Percentiles rank a stretch among this genome's conserved stretches.
phyloP scores from a whole-genome alignment of 139 green algal species.

The Nannochloris sp. region DNA sequence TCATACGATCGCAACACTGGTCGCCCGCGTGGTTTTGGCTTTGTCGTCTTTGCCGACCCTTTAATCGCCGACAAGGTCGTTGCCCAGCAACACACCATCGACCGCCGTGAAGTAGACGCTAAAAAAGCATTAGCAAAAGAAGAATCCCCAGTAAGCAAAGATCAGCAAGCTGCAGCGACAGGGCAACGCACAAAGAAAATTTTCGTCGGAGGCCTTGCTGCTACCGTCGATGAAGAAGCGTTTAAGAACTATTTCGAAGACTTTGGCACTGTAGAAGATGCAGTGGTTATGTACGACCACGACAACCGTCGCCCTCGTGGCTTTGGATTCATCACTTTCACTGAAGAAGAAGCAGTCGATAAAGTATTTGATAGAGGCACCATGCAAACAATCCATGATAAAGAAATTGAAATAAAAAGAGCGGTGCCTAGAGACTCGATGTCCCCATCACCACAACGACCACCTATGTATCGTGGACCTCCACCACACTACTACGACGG shows the following conservation, averaged over 20 bases:
- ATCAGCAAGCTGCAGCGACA: constrained; percentile 19
- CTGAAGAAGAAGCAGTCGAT: constrained; percentile 81
- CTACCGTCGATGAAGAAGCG: constrained; percentile 73
- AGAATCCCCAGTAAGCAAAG: constrained; percentile 52
- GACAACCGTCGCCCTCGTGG: constrained; percentile 84
- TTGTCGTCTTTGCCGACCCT: constrained; percentile 83
- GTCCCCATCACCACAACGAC: constrained; percentile 30
- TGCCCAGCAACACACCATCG: constrained; percentile 81
- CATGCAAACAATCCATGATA: constrained; percentile 90
- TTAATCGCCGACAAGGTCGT: constrained; percentile 85
- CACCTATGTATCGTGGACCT: too few species aligned
- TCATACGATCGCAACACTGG: constrained; percentile 82
- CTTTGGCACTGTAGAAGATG: constrained; percentile 71
- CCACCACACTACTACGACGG: background rate
- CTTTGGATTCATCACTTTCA: constrained; percentile 96
- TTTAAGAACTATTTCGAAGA: constrained; percentile 77
- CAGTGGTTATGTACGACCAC: constrained; percentile 95
- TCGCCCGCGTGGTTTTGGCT: constrained; percentile 81
- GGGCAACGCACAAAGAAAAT: constrained; percentile 76
- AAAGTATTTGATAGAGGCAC: constrained; percentile 66
- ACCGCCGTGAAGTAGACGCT: constrained; percentile 90
- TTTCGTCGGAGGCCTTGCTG: constrained; percentile 90
- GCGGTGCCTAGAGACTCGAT: constrained; percentile 84
- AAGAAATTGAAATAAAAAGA: constrained; percentile 89
- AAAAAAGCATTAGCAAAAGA: constrained; percentile 93